Conservation (phyloP, 768 basidiomycete species). For the Xerocomellus intermedius region DNA sequence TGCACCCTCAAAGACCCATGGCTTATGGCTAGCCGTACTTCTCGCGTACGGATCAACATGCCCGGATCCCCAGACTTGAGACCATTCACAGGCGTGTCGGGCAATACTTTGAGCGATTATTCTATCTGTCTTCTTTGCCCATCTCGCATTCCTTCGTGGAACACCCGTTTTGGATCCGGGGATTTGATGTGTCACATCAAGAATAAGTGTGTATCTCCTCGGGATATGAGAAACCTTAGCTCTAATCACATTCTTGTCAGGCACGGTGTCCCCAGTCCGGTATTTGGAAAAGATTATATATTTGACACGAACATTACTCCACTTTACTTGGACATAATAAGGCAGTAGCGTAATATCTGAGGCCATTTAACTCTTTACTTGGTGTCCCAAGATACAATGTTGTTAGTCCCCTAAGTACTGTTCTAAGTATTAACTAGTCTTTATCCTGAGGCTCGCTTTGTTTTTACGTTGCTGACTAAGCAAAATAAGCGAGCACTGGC, state of each 20-base stretch:
- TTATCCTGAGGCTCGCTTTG: too few relatives aligned
- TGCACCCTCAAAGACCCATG: constrained; percentile 7
- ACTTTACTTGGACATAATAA: constrained; percentile 8
- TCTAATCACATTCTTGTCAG: constrained; percentile 6
- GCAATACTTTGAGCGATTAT: constrained; percentile 11
- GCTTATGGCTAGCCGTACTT: neutral
- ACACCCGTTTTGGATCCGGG: constrained; percentile 16
- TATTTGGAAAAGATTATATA: constrained; percentile 17
- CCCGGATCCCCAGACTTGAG: neutral
- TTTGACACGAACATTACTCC: constrained; percentile 23
- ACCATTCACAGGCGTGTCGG: neutral
- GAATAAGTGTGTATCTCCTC: constrained; percentile 13
- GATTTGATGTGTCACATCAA: constrained; percentile 20
- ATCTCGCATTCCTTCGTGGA: constrained; percentile 29
- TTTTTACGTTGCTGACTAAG: constrained; percentile 21
- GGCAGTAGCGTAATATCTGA: neutral
- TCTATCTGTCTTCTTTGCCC: constrained; percentile 28
- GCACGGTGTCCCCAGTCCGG: constrained; percentile 17
- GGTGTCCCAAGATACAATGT: neutral
- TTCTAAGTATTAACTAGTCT: too few relatives aligned
- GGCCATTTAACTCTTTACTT: neutral
- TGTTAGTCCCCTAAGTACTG: neutral
- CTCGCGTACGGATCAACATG: neutral
- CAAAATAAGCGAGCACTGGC: neutral
- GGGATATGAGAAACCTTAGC: neutral